Percentiles rank a stretch among this genome's conserved stretches.
Conservation (phyloP, 2,329 filamentous ascomycete species). For the Dactylellina parvicollis region DNA sequence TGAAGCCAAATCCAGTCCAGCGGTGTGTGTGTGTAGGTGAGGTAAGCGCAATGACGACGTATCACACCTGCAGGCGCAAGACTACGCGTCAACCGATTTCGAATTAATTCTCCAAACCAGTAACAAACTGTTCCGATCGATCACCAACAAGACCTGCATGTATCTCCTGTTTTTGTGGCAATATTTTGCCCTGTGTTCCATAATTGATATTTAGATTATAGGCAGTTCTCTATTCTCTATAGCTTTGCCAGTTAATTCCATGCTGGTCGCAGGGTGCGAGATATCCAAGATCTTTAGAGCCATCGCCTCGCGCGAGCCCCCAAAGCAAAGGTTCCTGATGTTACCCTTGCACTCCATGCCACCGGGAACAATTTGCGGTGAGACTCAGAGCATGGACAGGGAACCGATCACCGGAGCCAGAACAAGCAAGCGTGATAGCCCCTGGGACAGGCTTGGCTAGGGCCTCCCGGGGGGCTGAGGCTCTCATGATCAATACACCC, state of each 20-base stretch:
- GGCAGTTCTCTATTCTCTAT: not conserved
- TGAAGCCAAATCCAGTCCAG: conserved; percentile 13
- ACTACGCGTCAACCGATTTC: conserved; percentile 33
- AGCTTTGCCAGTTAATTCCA: not conserved
- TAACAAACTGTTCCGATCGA: no score
- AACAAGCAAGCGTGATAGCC: conserved; percentile 34
- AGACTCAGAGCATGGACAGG: conserved; percentile 9
- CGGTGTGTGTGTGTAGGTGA: conserved; percentile 13
- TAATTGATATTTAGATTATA: no score
- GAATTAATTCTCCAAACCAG: not conserved
- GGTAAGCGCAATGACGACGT: conserved; percentile 46
- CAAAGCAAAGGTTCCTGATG: conserved; percentile 8
- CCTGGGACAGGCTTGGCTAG: conserved; percentile 36
- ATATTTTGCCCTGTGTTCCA: no score
- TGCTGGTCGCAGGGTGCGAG: not conserved
- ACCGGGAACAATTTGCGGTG: conserved; percentile 33
- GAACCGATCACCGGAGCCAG: conserved; percentile 29
- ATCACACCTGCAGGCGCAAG: conserved; percentile 12
- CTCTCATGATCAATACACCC: conserved; percentile 46
- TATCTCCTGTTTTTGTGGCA: no score
- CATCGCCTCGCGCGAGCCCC: conserved; percentile 20
- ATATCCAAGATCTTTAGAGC: not conserved
- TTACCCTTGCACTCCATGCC: conserved; percentile 11
- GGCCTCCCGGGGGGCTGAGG: conserved; percentile 46
- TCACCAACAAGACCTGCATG: no score